Evolutionary conservation across 1,284 basidiomycete species (phyloP), one percentile per base, ranked within the genome.

Genomic region (Tylopilus sp.): DNA sequence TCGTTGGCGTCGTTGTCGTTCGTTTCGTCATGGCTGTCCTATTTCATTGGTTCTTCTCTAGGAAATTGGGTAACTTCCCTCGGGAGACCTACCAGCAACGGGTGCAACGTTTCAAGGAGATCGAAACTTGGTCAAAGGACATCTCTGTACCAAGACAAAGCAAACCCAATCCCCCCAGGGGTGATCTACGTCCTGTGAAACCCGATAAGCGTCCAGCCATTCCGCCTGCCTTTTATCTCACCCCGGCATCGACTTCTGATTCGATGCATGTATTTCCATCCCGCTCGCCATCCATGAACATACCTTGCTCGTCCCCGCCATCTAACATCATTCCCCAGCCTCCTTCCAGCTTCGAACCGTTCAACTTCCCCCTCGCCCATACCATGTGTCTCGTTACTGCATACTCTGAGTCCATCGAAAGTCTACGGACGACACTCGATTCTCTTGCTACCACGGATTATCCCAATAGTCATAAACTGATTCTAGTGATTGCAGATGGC

Each of bases 381-480:
- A 92, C 95, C 9, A 96, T 99, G 71, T 96, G 95, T 76, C 90
- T 99, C 39, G 98, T 99, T 68, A 99, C 98, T 1, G 98, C 98
- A 4, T 99, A 99, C 79, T 98, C 97, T 2, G 97, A 99, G 81
- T 97, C 95, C 4, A 88, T 97, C 39, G 97, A 98, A 79, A 98
- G 98, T 84, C 85, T 99, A 5, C 90, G 97, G 49, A 99, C 98
- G 12, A 99, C 98, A 0, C 84, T 99, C 32, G 97, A 99, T 81
- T 99, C 97, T 22, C 89, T 99, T 32, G 96, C 97, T 7, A 99
- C 97, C 10, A 99, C 97, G 54, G 97, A 99, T 80, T 99, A 99
- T 77, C 97, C 97, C 36, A 99, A 99, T 84, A 95, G 93, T 72
- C 98, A 99, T 85, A 99, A 99, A 79, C 79, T 99, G 61, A 91